A percentile compares a stretch with the other conserved stretches of the same genome.
Conservation (phyloP, 2,329 filamentous ascomycete species). For the Aspergillus jensenii region DNA sequence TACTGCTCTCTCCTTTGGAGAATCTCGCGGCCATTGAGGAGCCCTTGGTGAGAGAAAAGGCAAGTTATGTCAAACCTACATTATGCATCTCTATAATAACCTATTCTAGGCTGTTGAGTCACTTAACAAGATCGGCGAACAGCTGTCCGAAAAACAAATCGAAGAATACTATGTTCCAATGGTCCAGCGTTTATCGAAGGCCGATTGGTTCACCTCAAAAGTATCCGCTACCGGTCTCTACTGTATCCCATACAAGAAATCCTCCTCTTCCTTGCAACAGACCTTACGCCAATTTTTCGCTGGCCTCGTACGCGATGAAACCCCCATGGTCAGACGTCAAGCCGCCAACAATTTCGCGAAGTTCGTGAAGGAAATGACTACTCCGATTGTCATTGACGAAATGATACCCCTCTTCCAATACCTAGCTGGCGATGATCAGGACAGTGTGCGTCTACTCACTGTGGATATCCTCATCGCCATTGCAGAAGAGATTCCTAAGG, state of each 20-base stretch:
- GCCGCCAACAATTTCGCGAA: conserved; percentile 94
- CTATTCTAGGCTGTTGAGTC: conserved; percentile 83
- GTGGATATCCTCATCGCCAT: conserved; percentile 96
- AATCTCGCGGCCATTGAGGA: conserved; percentile 98
- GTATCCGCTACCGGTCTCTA: conserved; percentile 96
- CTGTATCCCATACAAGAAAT: conserved; percentile 89
- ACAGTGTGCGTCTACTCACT: conserved; percentile 92
- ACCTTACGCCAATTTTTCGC: conserved; percentile 88
- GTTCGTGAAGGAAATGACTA: conserved; percentile 96
- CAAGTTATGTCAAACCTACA: conserved; percentile 42
- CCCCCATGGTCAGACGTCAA: conserved; percentile 97
- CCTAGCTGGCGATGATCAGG: conserved; percentile 92
- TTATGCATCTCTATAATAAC: conserved; percentile 4
- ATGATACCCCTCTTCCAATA: conserved; percentile 99
- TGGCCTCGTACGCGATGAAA: conserved; percentile 94
- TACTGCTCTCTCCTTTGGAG: conserved; percentile 93
- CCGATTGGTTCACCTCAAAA: conserved; percentile 99
- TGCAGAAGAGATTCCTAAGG: conserved; percentile 94
- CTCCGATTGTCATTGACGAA: conserved; percentile 88
- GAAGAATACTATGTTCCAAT: conserved; percentile 98
- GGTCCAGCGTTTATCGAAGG: conserved; percentile 92
- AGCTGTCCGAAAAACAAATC: conserved; percentile 87
- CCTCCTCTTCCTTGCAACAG: conserved; percentile 83
- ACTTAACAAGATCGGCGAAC: conserved; percentile 96
- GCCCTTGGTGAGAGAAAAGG: conserved; percentile 96